Base-by-base conservation (phyloP, 73 alveolate species). In the Paramecium bursaria region DNA sequence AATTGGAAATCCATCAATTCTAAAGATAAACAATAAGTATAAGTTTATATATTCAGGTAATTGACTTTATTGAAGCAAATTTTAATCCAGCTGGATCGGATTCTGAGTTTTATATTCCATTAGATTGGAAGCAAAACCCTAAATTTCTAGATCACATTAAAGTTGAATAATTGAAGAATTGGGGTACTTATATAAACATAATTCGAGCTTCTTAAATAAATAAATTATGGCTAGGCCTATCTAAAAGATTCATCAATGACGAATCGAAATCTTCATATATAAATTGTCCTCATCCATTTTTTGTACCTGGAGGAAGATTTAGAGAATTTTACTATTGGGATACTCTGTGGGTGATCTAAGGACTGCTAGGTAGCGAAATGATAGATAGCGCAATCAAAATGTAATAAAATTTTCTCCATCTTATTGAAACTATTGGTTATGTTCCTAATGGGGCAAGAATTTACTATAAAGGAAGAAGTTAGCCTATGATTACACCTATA, bases 301-400 rank as follows among this genome's bases (percentile, higher is more conserved):
- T 67, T 42, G 60, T 67, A 2, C 82, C 82, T 7, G 82, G 82
- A 1, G 82, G 82, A 19, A 67, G 82, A 42, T 67, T 67, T 42
- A 33, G 82, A 42, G 55, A 31, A 7, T 67, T 33, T 44, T 67
- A 35, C 33, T 67, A 67, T 67, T 67, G 82, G 82, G 82, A 67
- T 67, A 67, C 82, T 25, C 17, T 33, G 39, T 67, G 82, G 82
- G 82, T 67, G 15, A 67, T 67, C 2, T 53, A 67, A 39, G 82
- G 82, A 31, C 27, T 67, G 19, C 17, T 67, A 7, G 27, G 26
- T 7, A n/a, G 46, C 22, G 35, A 42, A 42, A 67, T 67, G 82
- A 25, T 33, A 10, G 82, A 67, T 15, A 67, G 82, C 21, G 82
- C 82, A 3, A 67, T 33, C 19, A 67, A 67, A 67, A 67, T 67